Conservation (phyloP, 2,329 filamentous ascomycete species). For the Paramyrothecium roridum region DNA sequence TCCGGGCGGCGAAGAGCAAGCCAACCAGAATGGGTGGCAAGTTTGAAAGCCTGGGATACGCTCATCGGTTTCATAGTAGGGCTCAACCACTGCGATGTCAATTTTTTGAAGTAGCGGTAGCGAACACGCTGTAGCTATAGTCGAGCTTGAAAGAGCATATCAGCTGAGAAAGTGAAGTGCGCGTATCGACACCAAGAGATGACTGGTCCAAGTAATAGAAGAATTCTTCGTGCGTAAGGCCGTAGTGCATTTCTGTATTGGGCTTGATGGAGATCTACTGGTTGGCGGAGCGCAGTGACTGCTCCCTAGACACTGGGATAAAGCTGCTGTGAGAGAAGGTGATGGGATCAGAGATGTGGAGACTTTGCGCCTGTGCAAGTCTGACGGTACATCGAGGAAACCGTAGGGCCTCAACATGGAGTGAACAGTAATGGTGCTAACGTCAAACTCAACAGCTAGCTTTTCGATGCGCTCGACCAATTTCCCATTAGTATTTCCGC, state of each 20-base stretch:
- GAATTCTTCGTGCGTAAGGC: slow-evolving; percentile 42
- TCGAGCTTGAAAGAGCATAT: slow-evolving; percentile 49
- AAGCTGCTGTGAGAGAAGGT: slow-evolving; percentile 50
- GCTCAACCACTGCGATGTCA: slow-evolving; percentile 36
- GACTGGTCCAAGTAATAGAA: slow-evolving; percentile 47
- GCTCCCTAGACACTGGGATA: slow-evolving; percentile 33
- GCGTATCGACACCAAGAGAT: slow-evolving; percentile 52
- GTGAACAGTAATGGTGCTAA: slow-evolving; percentile 45
- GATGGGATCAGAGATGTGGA: slow-evolving; percentile 42
- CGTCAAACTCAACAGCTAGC: slow-evolving; percentile 29
- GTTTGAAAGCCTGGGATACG: slow-evolving; percentile 50
- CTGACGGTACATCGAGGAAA: slow-evolving; percentile 33
- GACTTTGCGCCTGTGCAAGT: slow-evolving; percentile 31
- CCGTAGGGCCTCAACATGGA: slow-evolving; percentile 35
- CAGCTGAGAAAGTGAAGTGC: slow-evolving; percentile 48
- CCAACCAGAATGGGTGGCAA: slow-evolving; percentile 51
- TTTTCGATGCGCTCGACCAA: slow-evolving; percentile 23
- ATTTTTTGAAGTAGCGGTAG: slow-evolving; percentile 31
- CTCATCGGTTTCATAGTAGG: slow-evolving; percentile 48
- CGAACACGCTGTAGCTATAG: slow-evolving; percentile 49
- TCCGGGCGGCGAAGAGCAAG: slow-evolving; percentile 48
- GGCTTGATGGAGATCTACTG: slow-evolving; percentile 55
- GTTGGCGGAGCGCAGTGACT: slow-evolving; percentile 43
- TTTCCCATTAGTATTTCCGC: slow-evolving; percentile 19
- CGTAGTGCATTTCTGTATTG: slow-evolving; percentile 58